Conservation (phyloP, 2,329 filamentous ascomycete species). For the Colletotrichum echinochloae region DNA sequence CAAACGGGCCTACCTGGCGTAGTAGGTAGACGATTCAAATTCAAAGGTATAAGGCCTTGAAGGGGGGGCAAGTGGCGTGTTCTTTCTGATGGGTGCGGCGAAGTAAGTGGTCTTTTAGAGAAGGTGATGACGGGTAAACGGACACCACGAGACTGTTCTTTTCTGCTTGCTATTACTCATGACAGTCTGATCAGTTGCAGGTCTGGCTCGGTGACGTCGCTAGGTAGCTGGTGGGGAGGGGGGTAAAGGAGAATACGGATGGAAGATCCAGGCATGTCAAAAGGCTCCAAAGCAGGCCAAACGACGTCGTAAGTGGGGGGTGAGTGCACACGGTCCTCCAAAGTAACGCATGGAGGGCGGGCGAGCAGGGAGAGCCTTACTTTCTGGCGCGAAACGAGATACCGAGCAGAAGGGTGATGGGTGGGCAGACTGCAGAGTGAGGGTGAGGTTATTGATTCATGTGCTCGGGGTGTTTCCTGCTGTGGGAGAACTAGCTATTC, state of each 20-base stretch:
- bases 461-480: background rate
- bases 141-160: background rate
- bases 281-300: background rate
- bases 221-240: constrained; percentile 2
- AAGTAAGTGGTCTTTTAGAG: constrained; percentile 4
- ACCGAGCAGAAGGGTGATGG: constrained; percentile 22
- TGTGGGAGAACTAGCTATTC: background rate
- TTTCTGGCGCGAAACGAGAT: constrained; percentile 6
- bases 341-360: background rate
- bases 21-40: constrained; percentile 14
- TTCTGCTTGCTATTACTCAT: background rate
- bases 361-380: constrained; percentile 11
- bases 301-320: background rate
- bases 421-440: constrained; percentile 21
- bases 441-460: constrained; percentile 32
- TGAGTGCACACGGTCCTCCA: background rate
- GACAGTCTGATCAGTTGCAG: background rate
- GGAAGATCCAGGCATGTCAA: constrained; percentile 23
- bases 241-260: background rate
- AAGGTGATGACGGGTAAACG: background rate
- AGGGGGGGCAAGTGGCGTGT: constrained; percentile 8
- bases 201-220: constrained; percentile 21
- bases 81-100: background rate
- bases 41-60: background rate
- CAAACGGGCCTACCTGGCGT: constrained; percentile 21